Base-by-base conservation (phyloP, 2,329 filamentous ascomycete species). In the Ceratocystis eucalypticola region DNA sequence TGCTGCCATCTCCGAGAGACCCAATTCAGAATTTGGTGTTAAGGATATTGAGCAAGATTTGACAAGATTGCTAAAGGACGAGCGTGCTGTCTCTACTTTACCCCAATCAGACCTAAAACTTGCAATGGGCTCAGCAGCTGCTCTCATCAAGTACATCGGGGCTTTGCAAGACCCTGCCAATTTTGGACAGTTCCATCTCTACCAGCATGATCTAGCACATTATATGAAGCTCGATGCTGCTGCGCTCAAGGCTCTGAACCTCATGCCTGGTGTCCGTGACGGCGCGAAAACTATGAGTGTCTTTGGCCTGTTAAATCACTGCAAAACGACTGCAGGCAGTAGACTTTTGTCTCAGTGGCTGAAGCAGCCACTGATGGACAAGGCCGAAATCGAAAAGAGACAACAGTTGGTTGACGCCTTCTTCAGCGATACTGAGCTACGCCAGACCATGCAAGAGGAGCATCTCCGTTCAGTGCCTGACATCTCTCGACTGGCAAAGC, bases 171-270 rank as follows among this genome's bases (percentile, higher is more conserved):
- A 99, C 74, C 80, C 89, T 0, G 91, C 89, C 66, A 99, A 99
- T 76, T 97, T 96, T 75, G 94, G 95, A 2, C 93, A 99, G 73
- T 99, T 95, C 73, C 90, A 93, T 74, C 83, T 99, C 17, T 99
- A 97, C 73, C 94, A 99, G 76, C 94, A 99, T 75, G 94, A 99
- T 73, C 78, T 99, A 57, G 88, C 92, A 1, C 92, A 99, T 72
- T 99, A 91, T 75, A 99, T 99, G 94, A 99, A 96, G 76, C 81
- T 99, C 3, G 94, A 99, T 75, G 91, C 95, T 0, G 91, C 94
- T 0, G 94, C 94, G 0, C 79, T 99, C 55, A 93, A 95, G 72
- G 94, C 94, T 0, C 81, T 99, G 65, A 99, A 99, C 72, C 82
- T 99, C 46, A 97, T 99, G 92, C 95, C 94, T 4, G 93, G 94